phyloP scores from a whole-genome alignment of 2,329 filamentous ascomycete genomes.

The Cordyceps javanica region DNA sequence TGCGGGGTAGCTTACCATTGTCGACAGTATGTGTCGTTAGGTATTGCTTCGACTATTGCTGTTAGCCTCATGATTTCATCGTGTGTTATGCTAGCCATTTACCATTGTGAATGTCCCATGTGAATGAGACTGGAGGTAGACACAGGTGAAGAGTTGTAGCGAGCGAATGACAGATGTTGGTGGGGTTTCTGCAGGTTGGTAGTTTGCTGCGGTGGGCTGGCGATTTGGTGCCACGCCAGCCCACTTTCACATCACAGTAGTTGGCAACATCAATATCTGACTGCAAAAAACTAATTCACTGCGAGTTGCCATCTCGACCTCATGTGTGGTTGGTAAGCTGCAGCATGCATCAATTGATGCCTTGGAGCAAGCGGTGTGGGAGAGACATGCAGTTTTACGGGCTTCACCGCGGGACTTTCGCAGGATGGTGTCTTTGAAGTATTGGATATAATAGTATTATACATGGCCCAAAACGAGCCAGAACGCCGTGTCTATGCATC shows the following conservation, averaged over 20 bases:
- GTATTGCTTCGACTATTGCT: constrained; percentile 87
- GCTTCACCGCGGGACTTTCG: too few species aligned
- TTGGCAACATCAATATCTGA: background rate
- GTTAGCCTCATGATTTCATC: background rate
- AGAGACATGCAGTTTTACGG: background rate
- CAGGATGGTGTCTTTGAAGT: too few species aligned
- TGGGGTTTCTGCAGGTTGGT: constrained; percentile 6
- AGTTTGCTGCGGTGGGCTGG: background rate
- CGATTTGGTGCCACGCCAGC: background rate
- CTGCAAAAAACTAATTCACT: background rate
- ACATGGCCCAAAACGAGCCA: constrained; percentile 25
- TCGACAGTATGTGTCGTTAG: constrained; percentile 87
- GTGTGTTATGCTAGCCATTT: background rate
- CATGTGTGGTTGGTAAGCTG: background rate
- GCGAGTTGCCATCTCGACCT: background rate
- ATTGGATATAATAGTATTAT: constrained; percentile 17
- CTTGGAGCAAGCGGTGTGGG: background rate
- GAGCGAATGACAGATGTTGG: constrained; percentile 7
- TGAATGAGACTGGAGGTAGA: constrained; percentile 1
- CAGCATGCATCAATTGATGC: too few species aligned
- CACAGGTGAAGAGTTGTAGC: constrained; percentile 5
- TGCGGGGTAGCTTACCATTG: constrained; percentile 52
- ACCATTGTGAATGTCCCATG: constrained; percentile 6
- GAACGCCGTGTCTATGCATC: constrained; percentile 30
- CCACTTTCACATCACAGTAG: background rate